Percentiles rank a stretch among this genome's conserved stretches.
phyloP scores from a whole-genome alignment of 306 rosid genomes.

The Castanea crenata region DNA sequence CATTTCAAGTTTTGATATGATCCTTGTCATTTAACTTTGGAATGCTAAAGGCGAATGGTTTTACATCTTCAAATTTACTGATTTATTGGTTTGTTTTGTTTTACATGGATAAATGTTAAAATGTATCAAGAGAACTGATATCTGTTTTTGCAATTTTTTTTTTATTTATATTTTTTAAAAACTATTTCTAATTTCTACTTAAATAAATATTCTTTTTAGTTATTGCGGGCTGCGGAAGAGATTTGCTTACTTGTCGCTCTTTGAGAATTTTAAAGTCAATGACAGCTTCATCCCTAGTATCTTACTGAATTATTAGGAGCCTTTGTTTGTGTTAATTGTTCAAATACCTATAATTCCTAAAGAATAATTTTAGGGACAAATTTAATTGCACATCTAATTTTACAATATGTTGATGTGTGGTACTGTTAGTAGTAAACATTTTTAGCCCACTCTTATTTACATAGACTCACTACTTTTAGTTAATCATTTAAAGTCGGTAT shows the following conservation, averaged over 20 bases:
- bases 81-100: conserved; percentile 8
- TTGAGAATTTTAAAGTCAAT: neutral
- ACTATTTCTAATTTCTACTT: neutral
- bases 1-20: conserved; percentile 32
- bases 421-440: no score
- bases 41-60: conserved; percentile 10
- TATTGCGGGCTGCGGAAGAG: neutral
- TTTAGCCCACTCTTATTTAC: no score
- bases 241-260: neutral
- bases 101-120: neutral
- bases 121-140: neutral
- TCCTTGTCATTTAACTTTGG: conserved; percentile 29
- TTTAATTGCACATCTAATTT: no score
- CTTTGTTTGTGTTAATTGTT: no score
- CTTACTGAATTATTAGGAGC: no score
- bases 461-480: no score
- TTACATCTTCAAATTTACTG: conserved; percentile 10
- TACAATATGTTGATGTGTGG: no score
- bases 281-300: neutral
- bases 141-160: neutral
- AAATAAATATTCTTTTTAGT: neutral
- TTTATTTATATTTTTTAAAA: neutral
- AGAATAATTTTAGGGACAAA: no score
- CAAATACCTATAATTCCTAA: no score
- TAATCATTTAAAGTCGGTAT: no score